phyloP scores from a whole-genome alignment of 2,329 filamentous ascomycete genomes.

The Fusarium staphyleae region DNA sequence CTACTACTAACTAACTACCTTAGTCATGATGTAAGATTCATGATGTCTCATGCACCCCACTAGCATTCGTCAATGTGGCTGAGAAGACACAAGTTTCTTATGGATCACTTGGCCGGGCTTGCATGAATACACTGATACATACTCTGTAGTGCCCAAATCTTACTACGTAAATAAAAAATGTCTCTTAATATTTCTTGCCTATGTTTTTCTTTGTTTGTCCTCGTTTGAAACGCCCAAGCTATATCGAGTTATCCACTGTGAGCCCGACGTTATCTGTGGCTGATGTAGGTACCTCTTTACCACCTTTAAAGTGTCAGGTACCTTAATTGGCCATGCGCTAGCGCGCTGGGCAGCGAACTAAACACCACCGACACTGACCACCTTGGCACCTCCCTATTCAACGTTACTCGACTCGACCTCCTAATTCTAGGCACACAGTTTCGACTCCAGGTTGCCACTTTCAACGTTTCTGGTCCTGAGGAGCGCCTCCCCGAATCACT shows the following conservation, averaged over 20 bases:
- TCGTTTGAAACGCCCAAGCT: not conserved
- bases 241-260: not conserved
- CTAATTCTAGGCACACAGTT: slow-evolving; percentile 26
- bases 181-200: too few species aligned
- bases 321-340: slow-evolving; percentile 9
- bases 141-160: too few species aligned
- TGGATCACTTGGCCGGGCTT: too few species aligned
- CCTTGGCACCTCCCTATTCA: slow-evolving; percentile 43
- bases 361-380: slow-evolving; percentile 34
- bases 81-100: too few species aligned
- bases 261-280: slow-evolving; percentile 13
- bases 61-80: too few species aligned
- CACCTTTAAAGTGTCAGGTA: slow-evolving; percentile 27
- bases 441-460: slow-evolving; percentile 38
- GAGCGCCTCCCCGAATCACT: slow-evolving; percentile 2
- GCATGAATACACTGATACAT: too few species aligned
- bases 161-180: too few species aligned
- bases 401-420: slow-evolving; percentile 19
- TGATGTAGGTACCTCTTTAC: slow-evolving; percentile 9
- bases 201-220: not conserved
- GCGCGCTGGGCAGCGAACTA: slow-evolving; percentile 30
- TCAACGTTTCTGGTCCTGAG: slow-evolving; percentile 21
- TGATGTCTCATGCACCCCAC: too few species aligned
- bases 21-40: too few species aligned
- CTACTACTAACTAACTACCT: too few species aligned